Conservation (phyloP, 345 rosid genomes). For the Euphorbia lathyris region DNA sequence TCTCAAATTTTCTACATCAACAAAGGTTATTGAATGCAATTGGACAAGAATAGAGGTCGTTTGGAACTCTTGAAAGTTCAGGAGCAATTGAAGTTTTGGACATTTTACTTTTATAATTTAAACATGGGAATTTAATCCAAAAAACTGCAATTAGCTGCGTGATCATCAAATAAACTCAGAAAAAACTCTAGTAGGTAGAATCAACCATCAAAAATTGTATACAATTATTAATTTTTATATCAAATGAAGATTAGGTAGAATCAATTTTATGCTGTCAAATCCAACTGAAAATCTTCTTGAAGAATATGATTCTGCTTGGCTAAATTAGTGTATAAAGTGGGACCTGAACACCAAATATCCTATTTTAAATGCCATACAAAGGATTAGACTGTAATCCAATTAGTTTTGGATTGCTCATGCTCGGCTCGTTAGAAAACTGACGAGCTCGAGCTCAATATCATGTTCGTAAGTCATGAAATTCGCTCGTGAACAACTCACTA, state of each 20-base stretch:
- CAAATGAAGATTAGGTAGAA: background rate
- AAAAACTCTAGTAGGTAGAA: background rate
- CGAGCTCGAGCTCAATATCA: no score
- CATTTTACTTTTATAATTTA: background rate
- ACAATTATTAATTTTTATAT: background rate
- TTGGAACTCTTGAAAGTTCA: no score
- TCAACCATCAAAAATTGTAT: background rate
- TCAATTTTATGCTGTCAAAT: background rate
- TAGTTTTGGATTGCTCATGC: no score
- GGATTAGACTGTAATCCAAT: no score
- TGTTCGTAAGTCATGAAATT: no score
- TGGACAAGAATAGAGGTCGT: no score
- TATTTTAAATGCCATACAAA: background rate
- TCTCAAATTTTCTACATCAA: no score
- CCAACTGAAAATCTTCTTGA: background rate
- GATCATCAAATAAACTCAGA: constrained; percentile 1
- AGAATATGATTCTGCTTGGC: background rate
- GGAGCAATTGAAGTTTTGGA: no score
- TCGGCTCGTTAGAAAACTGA: no score
- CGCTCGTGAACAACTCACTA: no score
- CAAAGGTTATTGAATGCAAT: no score
- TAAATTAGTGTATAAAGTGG: background rate
- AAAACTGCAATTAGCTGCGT: background rate
- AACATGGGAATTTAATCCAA: background rate
- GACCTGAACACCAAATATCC: background rate